Conservation (phyloP, 306 rosid species). For the Sicyos baderoa region DNA sequence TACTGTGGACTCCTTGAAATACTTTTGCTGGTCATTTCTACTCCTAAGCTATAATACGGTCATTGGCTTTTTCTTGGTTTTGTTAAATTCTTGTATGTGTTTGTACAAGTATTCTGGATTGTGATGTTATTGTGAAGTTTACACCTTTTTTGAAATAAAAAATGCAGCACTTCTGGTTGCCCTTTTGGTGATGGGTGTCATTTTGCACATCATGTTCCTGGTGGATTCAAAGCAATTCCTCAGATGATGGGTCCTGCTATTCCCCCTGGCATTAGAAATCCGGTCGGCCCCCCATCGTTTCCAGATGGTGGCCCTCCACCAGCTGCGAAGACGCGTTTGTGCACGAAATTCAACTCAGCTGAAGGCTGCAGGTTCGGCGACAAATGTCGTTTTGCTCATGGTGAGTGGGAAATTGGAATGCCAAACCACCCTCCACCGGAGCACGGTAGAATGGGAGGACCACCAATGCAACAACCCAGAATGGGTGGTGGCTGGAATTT, state of each 20-base stretch:
- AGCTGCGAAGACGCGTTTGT: conserved; percentile 63
- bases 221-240: conserved; percentile 66
- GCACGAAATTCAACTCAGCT: conserved; percentile 63
- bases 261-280: conserved; percentile 44
- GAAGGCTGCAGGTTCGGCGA: conserved; percentile 92
- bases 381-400: conserved; percentile 69
- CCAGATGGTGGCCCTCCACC: conserved; percentile 71
- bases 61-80: background rate
- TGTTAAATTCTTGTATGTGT: background rate
- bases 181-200: conserved; percentile 92
- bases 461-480: conserved; percentile 39
- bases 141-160: conserved; percentile 6
- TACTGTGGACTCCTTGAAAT: background rate
- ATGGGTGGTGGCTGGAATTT: conserved; percentile 41
- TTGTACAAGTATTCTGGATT: background rate
- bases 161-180: conserved; percentile 85
- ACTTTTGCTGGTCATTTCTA: background rate
- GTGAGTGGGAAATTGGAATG: conserved; percentile 81
- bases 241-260: conserved; percentile 49
- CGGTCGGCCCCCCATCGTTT: conserved; percentile 49
- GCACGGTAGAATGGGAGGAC: conserved; percentile 39
- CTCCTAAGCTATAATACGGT: background rate
- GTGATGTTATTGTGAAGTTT: background rate
- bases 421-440: conserved; percentile 49
- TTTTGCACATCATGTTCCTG: conserved; percentile 77